Evolutionary conservation across 2,329 filamentous ascomycete species (phyloP).

Genomic region (Peltaster fructicola): DNA sequence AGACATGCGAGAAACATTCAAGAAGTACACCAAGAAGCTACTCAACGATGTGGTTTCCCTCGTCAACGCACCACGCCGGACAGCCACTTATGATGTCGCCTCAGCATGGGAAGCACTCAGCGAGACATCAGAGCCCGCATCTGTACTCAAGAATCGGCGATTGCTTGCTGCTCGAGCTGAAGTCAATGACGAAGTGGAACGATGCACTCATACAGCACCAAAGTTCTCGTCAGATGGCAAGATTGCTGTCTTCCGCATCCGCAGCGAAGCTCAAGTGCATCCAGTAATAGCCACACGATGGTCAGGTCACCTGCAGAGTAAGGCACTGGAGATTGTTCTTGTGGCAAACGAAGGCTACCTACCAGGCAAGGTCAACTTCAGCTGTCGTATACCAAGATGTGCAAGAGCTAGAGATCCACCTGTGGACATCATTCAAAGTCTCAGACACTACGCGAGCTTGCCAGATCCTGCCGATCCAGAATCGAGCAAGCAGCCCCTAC

Average conservation of each 20-base stretch:
- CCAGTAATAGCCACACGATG: constrained; percentile 50
- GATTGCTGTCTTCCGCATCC: constrained; percentile 46
- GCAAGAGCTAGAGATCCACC: constrained; percentile 36
- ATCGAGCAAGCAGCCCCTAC: constrained; percentile 15
- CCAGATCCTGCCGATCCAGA: constrained; percentile 6
- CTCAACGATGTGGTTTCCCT: constrained; percentile 46
- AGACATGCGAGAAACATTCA: constrained; percentile 44
- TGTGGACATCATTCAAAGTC: constrained; percentile 44
- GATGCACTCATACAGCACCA: constrained; percentile 43
- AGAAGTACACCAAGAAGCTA: constrained; percentile 41
- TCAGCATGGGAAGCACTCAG: constrained; percentile 43
- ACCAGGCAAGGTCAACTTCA: constrained; percentile 47
- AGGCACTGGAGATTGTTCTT: constrained; percentile 44
- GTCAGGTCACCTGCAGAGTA: constrained; percentile 42
- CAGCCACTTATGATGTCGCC: constrained; percentile 40
- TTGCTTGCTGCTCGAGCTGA: constrained; percentile 39
- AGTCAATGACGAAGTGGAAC: constrained; percentile 43
- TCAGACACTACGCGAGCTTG: constrained; percentile 33
- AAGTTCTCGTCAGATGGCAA: constrained; percentile 45
- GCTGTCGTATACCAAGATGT: constrained; percentile 42
- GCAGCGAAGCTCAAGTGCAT: constrained; percentile 43
- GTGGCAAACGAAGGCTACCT: constrained; percentile 51
- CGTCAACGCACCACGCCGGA: constrained; percentile 47
- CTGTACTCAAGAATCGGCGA: constrained; percentile 31
- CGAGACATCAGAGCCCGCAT: constrained; percentile 31